Evolutionary conservation across 441 rosid species (phyloP).

Genomic region (Populus hybrid): DNA sequence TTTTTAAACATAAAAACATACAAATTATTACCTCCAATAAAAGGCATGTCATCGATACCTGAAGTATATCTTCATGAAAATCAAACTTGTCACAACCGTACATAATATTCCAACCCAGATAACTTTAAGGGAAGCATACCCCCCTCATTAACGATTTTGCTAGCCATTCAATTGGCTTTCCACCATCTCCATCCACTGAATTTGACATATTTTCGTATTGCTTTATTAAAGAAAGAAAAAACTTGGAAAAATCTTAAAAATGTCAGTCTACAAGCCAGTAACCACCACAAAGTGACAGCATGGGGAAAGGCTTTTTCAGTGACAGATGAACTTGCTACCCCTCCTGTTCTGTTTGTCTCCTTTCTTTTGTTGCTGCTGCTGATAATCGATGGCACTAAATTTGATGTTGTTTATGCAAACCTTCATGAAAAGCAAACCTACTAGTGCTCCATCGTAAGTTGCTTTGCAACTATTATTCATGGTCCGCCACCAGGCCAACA

Average conservation of each 20-base stretch:
- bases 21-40: too few species aligned
- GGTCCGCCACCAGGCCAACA: constrained; percentile 39
- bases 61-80: too few species aligned
- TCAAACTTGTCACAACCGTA: too few species aligned
- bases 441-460: constrained; percentile 27
- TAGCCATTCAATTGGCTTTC: neutral
- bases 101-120: neutral
- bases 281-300: neutral
- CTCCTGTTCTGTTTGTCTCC: constrained; percentile 12
- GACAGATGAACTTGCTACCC: neutral
- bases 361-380: constrained; percentile 16
- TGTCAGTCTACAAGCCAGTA: neutral
- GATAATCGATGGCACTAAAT: constrained; percentile 24
- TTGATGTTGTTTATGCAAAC: constrained; percentile 22
- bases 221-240: neutral
- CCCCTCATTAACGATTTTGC: neutral
- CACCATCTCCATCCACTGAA: neutral
- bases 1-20: too few species aligned
- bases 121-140: neutral
- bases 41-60: too few species aligned
- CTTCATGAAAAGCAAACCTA: constrained; percentile 14
- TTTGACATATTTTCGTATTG: neutral
- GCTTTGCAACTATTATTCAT: constrained; percentile 26
- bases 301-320: neutral
- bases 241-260: neutral